Base-by-base conservation (phyloP, 805 yeast species). In the Nakazawaea populi region DNA sequence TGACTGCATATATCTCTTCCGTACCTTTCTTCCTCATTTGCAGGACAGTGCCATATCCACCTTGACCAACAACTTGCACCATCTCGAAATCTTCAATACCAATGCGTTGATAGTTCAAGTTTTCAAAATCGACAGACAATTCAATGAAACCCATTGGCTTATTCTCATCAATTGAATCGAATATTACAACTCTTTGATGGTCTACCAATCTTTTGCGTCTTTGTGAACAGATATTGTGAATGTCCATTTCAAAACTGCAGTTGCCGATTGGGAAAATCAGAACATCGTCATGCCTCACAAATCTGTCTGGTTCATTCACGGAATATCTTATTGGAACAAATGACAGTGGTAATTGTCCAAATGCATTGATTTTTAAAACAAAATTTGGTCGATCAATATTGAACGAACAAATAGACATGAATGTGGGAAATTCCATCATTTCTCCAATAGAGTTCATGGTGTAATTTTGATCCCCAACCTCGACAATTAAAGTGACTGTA, bases 31-130 rank as follows among this genome's bases (percentile, higher is more conserved):
- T 94, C 55, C 89, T 83, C 43, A 92, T 98, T 68, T 92, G 99
- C 98, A 92, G 92, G 49, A 92, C 99, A 69, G 94, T 94, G 47
- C 99, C 99, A 65, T 94, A 92, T 9, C 97, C 89, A 6, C 99
- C 99, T 66, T 94, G 91, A 36, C 99, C 99, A 50, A 92, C 89
- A 27, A 92, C 98, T 68, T 92, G 94, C 58, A 92, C 11, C 18
- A 10, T 27, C 36, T 44, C 34, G 35, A 44, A 36, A 36, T 44
- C 47, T 5, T 27, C 9, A 3, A 44, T 27, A 6, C 14, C 36
- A 18, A 44, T 5, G 12, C n/a, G 8, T 32, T 32, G 41, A 35
- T 28, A 4, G 12, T 37, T 24, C 31, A 14, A 12, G 18, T 24
- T 24, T 40, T 40, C 30, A n/a, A 37, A 8, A 37, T 12, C 40